Percentiles rank a stretch among this genome's conserved stretches.
Evolutionary conservation across 768 basidiomycete species (phyloP).

Genomic region (Russula dissimulans): DNA sequence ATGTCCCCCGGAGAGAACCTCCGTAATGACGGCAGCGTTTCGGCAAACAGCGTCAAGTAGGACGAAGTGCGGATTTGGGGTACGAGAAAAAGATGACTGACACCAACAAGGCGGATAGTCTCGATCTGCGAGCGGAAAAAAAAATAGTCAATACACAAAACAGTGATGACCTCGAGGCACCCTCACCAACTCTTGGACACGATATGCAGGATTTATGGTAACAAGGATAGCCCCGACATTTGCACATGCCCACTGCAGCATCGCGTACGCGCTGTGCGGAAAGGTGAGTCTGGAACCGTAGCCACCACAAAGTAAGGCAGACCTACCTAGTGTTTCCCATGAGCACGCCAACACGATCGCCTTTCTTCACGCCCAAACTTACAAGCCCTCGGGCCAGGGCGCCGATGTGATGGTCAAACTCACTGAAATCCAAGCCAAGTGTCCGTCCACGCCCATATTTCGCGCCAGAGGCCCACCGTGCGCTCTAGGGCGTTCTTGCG

Average conservation of each 20-base stretch:
- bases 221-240: conserved; percentile 75
- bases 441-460: conserved; percentile 39
- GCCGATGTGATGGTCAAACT: conserved; percentile 56
- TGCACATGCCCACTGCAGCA: conserved; percentile 82
- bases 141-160: neutral
- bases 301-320: neutral
- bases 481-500: conserved; percentile 44
- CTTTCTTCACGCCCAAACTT: conserved; percentile 58
- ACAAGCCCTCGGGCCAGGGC: conserved; percentile 66
- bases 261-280: conserved; percentile 55
- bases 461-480: conserved; percentile 53
- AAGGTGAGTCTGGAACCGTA: neutral
- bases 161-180: neutral
- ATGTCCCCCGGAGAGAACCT: conserved; percentile 44
- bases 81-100: conserved; percentile 62
- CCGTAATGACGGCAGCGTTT: conserved; percentile 48
- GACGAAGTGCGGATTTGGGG: conserved; percentile 57
- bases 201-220: conserved; percentile 77
- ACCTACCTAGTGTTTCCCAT: conserved; percentile 80
- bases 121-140: conserved; percentile 35
- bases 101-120: conserved; percentile 53
- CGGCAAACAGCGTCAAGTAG: conserved; percentile 52
- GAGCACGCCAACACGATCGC: conserved; percentile 69
- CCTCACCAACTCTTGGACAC: conserved; percentile 57
- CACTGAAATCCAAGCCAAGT: conserved; percentile 64